Percentiles rank a stretch among this genome's conserved stretches.
phyloP scores from a whole-genome alignment of 176 grass and related monocot genomes.

The Thinopyrum elongatum region DNA sequence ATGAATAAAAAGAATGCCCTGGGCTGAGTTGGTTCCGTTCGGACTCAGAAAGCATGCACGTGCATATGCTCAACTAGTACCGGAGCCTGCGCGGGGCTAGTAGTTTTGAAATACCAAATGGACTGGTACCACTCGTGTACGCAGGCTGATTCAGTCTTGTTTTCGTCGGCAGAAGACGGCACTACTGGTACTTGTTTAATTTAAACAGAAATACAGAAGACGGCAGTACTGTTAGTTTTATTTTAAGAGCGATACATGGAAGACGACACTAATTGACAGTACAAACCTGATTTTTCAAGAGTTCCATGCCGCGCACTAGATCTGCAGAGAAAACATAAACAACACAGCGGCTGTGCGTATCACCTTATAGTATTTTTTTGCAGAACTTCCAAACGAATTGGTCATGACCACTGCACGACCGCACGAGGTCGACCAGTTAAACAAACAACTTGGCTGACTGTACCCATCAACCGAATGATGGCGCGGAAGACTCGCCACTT shows the following conservation, averaged over 20 bases:
- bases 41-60: neutral
- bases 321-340: neutral
- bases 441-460: too few relatives aligned
- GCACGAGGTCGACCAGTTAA: too few relatives aligned
- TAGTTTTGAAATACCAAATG: neutral
- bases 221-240: neutral
- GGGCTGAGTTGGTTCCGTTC: constrained; percentile 31
- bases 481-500: too few relatives aligned
- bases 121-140: neutral
- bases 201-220: neutral
- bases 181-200: neutral
- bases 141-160: neutral
- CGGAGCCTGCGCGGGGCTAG: neutral
- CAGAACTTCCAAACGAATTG: too few relatives aligned
- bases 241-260: too few relatives aligned
- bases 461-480: too few relatives aligned
- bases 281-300: too few relatives aligned
- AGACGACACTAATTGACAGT: too few relatives aligned
- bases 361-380: too few relatives aligned
- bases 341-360: too few relatives aligned
- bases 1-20: neutral
- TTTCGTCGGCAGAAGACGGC: neutral
- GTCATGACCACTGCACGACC: too few relatives aligned
- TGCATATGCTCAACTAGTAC: neutral
- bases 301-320: too few relatives aligned